Conservation (phyloP, 768 basidiomycete genomes). For the Hypholoma sublateritium region DNA sequence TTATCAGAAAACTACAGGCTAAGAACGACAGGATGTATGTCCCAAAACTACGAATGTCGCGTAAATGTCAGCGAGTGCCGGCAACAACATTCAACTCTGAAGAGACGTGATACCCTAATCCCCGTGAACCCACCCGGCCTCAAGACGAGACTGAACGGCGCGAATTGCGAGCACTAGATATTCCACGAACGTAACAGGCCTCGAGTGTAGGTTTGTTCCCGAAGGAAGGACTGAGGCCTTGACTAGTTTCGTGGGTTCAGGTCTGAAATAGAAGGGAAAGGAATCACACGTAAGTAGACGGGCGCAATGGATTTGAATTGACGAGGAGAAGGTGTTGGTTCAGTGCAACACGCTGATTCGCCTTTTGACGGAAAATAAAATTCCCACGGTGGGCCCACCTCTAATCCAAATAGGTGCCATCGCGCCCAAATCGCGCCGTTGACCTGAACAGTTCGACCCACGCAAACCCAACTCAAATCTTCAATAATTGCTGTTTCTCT, state of each 20-base stretch:
- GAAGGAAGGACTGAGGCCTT: constrained; percentile 49
- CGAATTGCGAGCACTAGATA: constrained; percentile 39
- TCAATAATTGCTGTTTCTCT: neutral
- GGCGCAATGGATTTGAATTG: neutral
- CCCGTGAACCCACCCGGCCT: constrained; percentile 44
- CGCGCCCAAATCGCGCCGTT: constrained; percentile 13
- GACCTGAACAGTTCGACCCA: too few relatives aligned
- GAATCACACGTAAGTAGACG: neutral
- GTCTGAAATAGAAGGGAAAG: neutral
- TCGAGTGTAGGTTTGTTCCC: constrained; percentile 35
- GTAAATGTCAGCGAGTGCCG: constrained; percentile 21
- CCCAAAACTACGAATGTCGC: constrained; percentile 66
- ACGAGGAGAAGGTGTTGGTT: constrained; percentile 1
- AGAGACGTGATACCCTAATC: constrained; percentile 45
- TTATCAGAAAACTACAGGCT: neutral
- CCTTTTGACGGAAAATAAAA: constrained; percentile 8
- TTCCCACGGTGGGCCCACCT: constrained; percentile 8
- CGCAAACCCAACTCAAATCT: neutral
- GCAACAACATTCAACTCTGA: constrained; percentile 58
- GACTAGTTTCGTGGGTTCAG: constrained; percentile 59
- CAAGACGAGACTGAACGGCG: constrained; percentile 61
- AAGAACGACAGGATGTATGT: constrained; percentile 42
- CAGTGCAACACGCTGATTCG: neutral
- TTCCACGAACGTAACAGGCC: constrained; percentile 80
- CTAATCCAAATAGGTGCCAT: too few relatives aligned